phyloP scores from a whole-genome alignment of 2,329 filamentous ascomycete genomes.

The Talaromyces pinophilus region DNA sequence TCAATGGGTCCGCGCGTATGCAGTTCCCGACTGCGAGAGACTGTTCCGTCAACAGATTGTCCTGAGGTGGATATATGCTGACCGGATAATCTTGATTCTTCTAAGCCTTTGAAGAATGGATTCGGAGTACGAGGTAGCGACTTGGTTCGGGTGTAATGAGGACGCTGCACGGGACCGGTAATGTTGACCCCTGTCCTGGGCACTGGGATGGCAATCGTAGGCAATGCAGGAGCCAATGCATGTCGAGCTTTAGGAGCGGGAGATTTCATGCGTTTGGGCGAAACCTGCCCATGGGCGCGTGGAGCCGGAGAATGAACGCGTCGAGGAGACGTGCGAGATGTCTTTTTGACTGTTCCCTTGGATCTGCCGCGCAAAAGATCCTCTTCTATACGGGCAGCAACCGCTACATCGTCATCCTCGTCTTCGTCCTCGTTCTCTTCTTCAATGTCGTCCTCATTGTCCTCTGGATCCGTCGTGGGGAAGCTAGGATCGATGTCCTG shows the following conservation, averaged over 20 bases:
- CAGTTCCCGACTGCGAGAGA: constrained; percentile 50
- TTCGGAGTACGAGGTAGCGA: constrained; percentile 81
- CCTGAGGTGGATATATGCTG: constrained; percentile 37
- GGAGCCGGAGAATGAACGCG: constrained; percentile 58
- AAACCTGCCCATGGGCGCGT: constrained; percentile 62
- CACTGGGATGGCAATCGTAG: constrained; percentile 44
- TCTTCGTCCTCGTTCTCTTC: constrained; percentile 59
- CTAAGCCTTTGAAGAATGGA: constrained; percentile 58
- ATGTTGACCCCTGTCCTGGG: constrained; percentile 54
- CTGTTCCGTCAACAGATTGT: constrained; percentile 38
- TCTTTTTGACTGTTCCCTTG: constrained; percentile 54
- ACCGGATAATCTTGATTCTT: constrained; percentile 32
- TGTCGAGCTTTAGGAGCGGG: constrained; percentile 65
- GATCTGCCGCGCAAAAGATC: constrained; percentile 38
- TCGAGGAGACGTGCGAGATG: constrained; percentile 61
- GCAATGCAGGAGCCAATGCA: constrained; percentile 44
- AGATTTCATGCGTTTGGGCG: constrained; percentile 69
- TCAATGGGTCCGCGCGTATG: constrained; percentile 93
- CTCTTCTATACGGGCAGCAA: constrained; percentile 32
- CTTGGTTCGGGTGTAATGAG: constrained; percentile 73
- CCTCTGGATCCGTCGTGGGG: constrained; percentile 88
- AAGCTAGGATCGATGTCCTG: constrained; percentile 98
- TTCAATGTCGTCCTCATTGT: constrained; percentile 71
- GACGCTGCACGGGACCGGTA: constrained; percentile 61
- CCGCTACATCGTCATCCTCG: constrained; percentile 59